Evolutionary conservation across 2,329 filamentous ascomycete genomes (phyloP).

Genomic region (Neonectria faginata): DNA sequence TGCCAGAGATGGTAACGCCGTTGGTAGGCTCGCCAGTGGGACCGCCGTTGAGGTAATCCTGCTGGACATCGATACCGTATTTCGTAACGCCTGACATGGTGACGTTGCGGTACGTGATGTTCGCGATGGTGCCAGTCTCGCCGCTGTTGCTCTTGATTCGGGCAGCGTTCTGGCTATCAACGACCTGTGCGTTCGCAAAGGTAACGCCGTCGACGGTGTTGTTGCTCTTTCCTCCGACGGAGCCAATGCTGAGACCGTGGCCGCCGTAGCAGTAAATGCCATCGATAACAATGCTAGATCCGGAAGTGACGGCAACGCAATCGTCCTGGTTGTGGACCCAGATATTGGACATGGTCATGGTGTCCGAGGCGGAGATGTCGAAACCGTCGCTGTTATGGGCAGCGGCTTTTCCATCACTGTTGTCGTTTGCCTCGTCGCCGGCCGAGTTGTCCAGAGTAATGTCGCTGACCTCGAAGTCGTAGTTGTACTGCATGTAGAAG

Average conservation of each 20-base stretch:
- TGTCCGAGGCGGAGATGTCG: constrained; percentile 61
- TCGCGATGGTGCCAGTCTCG: constrained; percentile 56
- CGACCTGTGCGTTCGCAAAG: constrained; percentile 59
- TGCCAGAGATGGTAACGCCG: constrained; percentile 61
- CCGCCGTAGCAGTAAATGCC: constrained; percentile 55
- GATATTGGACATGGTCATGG: constrained; percentile 61
- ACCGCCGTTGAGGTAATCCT: constrained; percentile 59
- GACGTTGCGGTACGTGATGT: constrained; percentile 56
- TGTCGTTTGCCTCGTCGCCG: constrained; percentile 43
- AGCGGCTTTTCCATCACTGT: constrained; percentile 29
- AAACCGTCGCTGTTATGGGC: constrained; percentile 68
- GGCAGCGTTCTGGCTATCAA: constrained; percentile 62
- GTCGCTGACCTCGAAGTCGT: constrained; percentile 47
- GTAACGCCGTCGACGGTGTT: constrained; percentile 64
- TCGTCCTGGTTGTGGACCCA: constrained; percentile 70
- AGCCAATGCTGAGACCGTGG: constrained; percentile 55
- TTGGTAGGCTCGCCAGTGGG: constrained; percentile 55
- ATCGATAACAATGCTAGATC: constrained; percentile 57
- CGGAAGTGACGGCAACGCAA: constrained; percentile 66
- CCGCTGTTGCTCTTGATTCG: constrained; percentile 60
- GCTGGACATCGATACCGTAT: constrained; percentile 50
- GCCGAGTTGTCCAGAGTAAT: constrained; percentile 52
- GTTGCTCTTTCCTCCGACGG: constrained; percentile 58
- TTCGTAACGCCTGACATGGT: constrained; percentile 54
- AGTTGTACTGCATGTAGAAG: constrained; percentile 51